Base-by-base conservation (phyloP, 768 basidiomycete species). In the Cystofilobasidium capitatum region DNA sequence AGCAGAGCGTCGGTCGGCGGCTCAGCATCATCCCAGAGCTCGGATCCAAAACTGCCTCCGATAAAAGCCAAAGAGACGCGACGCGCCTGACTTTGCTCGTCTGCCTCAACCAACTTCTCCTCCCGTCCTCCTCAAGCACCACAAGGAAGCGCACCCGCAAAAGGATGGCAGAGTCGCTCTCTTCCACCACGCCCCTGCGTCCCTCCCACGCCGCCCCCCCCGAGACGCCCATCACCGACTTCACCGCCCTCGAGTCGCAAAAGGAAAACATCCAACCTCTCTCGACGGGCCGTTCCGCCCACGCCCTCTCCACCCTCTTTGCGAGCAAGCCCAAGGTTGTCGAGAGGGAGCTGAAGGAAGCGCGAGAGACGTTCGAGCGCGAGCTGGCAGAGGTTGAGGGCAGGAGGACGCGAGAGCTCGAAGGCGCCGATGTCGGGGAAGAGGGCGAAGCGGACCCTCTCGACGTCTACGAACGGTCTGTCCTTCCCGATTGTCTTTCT, bases 401-500 rank as follows among this genome's bases (percentile, higher is more conserved):
- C 60, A 60, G 73, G 74, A 57, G 68, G 29, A 59, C 47, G 45
- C 36, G 58, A 24, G 80, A 80, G 61, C 70, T 70, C 2, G 78
- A 75, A 17, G 76, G 76, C 1, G 76, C 77, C 51, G 61, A 60
- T 20, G 55, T 49, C 13, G 51, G 37, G 67, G 86, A 88, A 70
- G 89, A 89, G 66, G 77, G 78, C 14, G 87, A 88, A 70, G 62
- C 62, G 35, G 96, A 97, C 74, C 88, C 92, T 4, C 82, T 98
- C 31, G 86, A 88, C 1, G 82, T 86, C 0, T 94, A 91, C 71
- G 83, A 88, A 75, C 81, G 86, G 74, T 96, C 33, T 64, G 75
- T 70, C 7, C 26, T 31, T 40, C 17, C 55, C 29, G 55, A 7
- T 58, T 58, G 14, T 37, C 17, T 29, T 7, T 29, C 31, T n/a